A percentile compares a stretch with the other conserved stretches of the same genome.
Evolutionary conservation across 2,329 filamentous ascomycete genomes (phyloP).

Genomic region (Dendryphion nanum): DNA sequence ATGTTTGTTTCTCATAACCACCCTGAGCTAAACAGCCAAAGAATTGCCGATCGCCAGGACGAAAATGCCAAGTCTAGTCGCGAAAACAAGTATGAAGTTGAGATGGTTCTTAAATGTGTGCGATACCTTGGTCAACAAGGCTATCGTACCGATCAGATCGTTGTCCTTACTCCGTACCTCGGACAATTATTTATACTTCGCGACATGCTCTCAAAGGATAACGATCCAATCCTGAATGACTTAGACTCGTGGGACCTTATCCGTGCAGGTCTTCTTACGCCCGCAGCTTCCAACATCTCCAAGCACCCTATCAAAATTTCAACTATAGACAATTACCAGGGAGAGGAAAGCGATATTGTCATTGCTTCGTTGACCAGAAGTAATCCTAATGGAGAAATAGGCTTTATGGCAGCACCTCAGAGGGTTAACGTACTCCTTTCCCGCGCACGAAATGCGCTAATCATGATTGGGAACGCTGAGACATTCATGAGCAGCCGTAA

Average conservation of each 20-base stretch:
- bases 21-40: slow-evolving; percentile 49
- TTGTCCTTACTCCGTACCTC: slow-evolving; percentile 70
- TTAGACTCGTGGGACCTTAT: slow-evolving; percentile 64
- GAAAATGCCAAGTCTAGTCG: slow-evolving; percentile 53
- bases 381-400: slow-evolving; percentile 63
- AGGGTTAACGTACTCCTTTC: slow-evolving; percentile 70
- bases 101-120: slow-evolving; percentile 65
- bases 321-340: slow-evolving; percentile 77
- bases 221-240: slow-evolving; percentile 67
- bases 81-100: slow-evolving; percentile 63
- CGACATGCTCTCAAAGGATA: slow-evolving; percentile 53
- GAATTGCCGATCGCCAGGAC: slow-evolving; percentile 53
- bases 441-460: slow-evolving; percentile 61
- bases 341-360: slow-evolving; percentile 73
- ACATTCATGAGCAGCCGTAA: slow-evolving; percentile 64
- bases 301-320: slow-evolving; percentile 61
- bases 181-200: slow-evolving; percentile 63
- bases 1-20: slow-evolving; percentile 65
- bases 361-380: slow-evolving; percentile 67
- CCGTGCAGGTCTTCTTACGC: slow-evolving; percentile 59
- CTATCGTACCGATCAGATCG: slow-evolving; percentile 63
- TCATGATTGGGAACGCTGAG: slow-evolving; percentile 68
- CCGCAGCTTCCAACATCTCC: slow-evolving; percentile 50
- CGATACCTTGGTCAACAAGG: slow-evolving; percentile 70
- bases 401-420: slow-evolving; percentile 66